Conservation (phyloP, 345 rosid species). For the Citrus inodora region DNA sequence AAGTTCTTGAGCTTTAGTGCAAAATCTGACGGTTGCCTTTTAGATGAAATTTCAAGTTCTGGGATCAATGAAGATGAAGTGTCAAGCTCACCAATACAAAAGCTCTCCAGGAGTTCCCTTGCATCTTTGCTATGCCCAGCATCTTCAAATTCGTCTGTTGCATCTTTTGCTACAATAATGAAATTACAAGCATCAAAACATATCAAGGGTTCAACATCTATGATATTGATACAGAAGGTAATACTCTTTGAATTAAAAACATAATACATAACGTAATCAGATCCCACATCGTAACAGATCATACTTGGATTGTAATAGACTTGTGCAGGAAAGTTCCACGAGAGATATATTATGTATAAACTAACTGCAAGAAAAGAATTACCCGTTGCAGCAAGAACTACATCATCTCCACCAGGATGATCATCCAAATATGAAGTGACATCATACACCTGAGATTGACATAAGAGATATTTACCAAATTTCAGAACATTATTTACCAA, state of each 20-base stretch:
- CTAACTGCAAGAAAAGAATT: conserved; percentile 14
- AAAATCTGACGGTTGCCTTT: conserved; percentile 28
- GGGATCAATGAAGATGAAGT: conserved; percentile 43
- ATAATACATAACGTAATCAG: not conserved
- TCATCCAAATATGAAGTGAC: conserved; percentile 81
- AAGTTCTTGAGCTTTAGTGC: conserved; percentile 43
- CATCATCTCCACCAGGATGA: conserved; percentile 97
- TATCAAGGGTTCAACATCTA: conserved; percentile 11
- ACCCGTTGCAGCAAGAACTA: conserved; percentile 70
- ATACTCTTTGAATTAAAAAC: not conserved
- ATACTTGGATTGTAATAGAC: not conserved
- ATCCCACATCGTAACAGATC: not conserved
- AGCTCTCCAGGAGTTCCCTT: conserved; percentile 57
- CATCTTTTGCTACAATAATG: conserved; percentile 64
- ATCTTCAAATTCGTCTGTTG: conserved; percentile 82
- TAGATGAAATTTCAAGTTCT: conserved; percentile 57
- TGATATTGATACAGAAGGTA: not conserved
- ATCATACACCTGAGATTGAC: conserved; percentile 66
- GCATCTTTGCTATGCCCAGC: conserved; percentile 80
- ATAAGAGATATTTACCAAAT: not conserved
- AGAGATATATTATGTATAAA: not conserved
- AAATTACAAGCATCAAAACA: conserved; percentile 9
- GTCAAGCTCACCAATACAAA: conserved; percentile 80
- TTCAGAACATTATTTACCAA: not conserved
- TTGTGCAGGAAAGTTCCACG: not conserved